Conservation (phyloP, 2,329 filamentous ascomycete genomes). For the Hortaea sp. region DNA sequence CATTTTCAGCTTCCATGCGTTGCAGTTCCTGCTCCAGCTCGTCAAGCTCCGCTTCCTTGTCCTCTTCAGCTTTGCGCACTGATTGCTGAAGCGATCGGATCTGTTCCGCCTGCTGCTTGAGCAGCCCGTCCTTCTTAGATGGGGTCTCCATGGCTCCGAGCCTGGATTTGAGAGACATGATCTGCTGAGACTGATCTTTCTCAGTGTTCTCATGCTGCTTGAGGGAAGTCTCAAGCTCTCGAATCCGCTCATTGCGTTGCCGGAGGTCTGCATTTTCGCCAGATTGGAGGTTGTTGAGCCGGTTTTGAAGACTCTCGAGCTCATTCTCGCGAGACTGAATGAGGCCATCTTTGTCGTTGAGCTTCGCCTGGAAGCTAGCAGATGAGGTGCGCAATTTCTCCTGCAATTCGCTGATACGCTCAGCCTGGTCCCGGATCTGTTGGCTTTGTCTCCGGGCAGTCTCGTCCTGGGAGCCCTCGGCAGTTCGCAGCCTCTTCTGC, state of each 20-base stretch:
- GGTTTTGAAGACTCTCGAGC: constrained; percentile 23
- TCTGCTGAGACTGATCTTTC: constrained; percentile 22
- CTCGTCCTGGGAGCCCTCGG: constrained; percentile 19
- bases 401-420: constrained; percentile 39
- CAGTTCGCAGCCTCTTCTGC: constrained; percentile 20
- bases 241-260: constrained; percentile 21
- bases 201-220: constrained; percentile 21
- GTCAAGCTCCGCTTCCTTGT: constrained; percentile 29
- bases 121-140: constrained; percentile 27
- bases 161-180: constrained; percentile 23
- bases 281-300: constrained; percentile 20
- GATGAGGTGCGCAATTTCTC: constrained; percentile 37
- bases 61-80: constrained; percentile 23
- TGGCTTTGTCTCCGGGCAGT: constrained; percentile 38
- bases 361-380: constrained; percentile 30
- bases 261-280: constrained; percentile 23
- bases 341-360: constrained; percentile 31
- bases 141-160: constrained; percentile 26
- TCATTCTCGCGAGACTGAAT: constrained; percentile 34
- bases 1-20: constrained; percentile 20
- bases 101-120: constrained; percentile 26
- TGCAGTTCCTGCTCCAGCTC: constrained; percentile 26
- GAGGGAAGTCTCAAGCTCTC: constrained; percentile 30
- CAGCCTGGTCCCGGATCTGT: constrained; percentile 40
- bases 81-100: constrained; percentile 23